phyloP scores from a whole-genome alignment of 495 filamentous ascomycete species.

The Neurospora sp. region DNA sequence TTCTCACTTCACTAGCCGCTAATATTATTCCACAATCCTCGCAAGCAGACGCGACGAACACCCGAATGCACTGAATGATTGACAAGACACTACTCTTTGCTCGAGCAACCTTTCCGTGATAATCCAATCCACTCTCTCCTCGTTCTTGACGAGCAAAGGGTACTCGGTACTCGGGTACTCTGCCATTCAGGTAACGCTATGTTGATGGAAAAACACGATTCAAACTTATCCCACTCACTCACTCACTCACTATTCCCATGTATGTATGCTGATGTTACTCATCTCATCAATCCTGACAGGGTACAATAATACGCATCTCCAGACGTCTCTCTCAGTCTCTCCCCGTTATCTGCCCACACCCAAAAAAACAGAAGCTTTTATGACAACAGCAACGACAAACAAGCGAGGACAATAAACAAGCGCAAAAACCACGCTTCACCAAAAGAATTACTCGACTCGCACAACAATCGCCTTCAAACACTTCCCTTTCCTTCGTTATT shows the following conservation, averaged over 20 bases:
- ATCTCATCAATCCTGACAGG: background rate
- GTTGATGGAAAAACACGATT: background rate
- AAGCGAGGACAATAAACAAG: background rate
- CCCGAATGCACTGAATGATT: background rate
- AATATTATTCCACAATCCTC: background rate
- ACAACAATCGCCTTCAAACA: background rate
- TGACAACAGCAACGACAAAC: background rate
- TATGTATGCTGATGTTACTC: background rate
- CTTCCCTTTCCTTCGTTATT: background rate
- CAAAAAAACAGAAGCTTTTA: background rate
- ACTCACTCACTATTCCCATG: background rate
- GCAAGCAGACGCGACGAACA: background rate
- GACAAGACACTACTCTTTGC: background rate
- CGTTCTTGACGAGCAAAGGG: background rate
- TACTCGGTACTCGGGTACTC: background rate
- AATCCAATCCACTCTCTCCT: background rate
- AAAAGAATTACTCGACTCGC: background rate
- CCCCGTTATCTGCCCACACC: background rate
- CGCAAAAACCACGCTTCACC: background rate
- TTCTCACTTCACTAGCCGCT: background rate
- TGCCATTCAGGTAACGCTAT: background rate
- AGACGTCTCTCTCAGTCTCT: background rate
- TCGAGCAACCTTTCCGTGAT: background rate
- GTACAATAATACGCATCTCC: background rate
- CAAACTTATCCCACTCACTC: background rate